Percentiles rank a stretch among this genome's conserved stretches.
Evolutionary conservation across 306 rosid genomes (phyloP).

Genomic region (Quercus mongolica): DNA sequence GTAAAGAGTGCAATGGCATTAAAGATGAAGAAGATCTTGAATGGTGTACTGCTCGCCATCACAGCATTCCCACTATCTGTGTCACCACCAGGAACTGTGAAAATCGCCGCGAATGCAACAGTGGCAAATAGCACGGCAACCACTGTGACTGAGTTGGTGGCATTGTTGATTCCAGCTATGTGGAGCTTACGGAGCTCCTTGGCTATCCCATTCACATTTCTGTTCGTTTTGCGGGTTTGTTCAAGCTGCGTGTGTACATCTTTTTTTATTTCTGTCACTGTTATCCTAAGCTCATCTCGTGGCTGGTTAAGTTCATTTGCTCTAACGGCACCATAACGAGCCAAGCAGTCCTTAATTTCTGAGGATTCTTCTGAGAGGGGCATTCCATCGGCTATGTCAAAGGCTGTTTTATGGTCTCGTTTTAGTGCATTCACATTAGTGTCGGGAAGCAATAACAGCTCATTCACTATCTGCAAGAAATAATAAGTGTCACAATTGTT

Average conservation of each 20-base stretch:
- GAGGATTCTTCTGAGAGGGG: conserved; percentile 59
- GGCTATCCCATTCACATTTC: conserved; percentile 70
- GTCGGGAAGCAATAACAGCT: conserved; percentile 48
- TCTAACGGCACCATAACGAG: conserved; percentile 55
- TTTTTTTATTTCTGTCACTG: conserved; percentile 66
- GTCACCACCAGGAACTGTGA: conserved; percentile 88
- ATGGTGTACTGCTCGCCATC: conserved; percentile 37
- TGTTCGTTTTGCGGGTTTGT: conserved; percentile 77
- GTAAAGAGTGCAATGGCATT: conserved; percentile 76
- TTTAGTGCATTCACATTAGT: conserved; percentile 73
- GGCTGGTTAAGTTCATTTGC: conserved; percentile 82
- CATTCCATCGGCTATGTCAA: conserved; percentile 83
- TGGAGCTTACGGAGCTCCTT: conserved; percentile 69
- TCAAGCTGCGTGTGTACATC: conserved; percentile 81
- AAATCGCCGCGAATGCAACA: conserved; percentile 85
- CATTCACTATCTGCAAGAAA: conserved; percentile 80
- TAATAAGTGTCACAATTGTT: not conserved
- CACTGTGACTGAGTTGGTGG: conserved; percentile 83
- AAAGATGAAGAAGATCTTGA: conserved; percentile 63
- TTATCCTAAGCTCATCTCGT: conserved; percentile 75
- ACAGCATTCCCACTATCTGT: conserved; percentile 46
- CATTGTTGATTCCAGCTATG: conserved; percentile 70
- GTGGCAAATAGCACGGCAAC: conserved; percentile 88
- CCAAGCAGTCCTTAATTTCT: conserved; percentile 51
- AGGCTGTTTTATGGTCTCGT: conserved; percentile 78